Conservation (phyloP, 2,329 filamentous ascomycete genomes). For the Aspergillus sp. region DNA sequence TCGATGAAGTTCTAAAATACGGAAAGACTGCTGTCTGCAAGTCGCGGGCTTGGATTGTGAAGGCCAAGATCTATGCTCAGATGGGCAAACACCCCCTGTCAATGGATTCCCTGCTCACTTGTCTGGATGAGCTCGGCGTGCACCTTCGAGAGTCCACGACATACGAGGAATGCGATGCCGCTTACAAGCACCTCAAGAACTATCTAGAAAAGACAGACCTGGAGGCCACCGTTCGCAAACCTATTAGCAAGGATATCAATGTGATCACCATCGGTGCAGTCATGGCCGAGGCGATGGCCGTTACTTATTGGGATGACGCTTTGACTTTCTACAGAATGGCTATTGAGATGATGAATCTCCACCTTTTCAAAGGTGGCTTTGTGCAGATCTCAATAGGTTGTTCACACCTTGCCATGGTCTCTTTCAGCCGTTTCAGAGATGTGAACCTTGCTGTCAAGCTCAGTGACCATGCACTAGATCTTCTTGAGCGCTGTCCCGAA, state of each 20-base stretch:
- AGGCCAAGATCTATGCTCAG: conserved; percentile 75
- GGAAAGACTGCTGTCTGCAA: conserved; percentile 75
- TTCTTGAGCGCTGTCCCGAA: conserved; percentile 54
- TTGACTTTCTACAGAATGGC: conserved; percentile 60
- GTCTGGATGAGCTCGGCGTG: conserved; percentile 68
- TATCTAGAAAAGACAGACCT: conserved; percentile 60
- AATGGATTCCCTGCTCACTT: conserved; percentile 68
- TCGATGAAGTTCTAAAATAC: conserved; percentile 67
- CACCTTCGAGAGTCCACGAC: conserved; percentile 64
- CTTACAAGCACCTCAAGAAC: conserved; percentile 65
- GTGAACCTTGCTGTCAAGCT: conserved; percentile 55
- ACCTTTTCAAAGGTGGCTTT: conserved; percentile 56
- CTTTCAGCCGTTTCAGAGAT: conserved; percentile 58
- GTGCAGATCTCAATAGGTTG: conserved; percentile 60
- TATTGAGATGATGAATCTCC: conserved; percentile 57
- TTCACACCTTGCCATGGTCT: conserved; percentile 57
- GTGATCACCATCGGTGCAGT: conserved; percentile 53
- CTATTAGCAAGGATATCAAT: conserved; percentile 43
- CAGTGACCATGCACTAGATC: conserved; percentile 52
- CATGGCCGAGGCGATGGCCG: conserved; percentile 57
- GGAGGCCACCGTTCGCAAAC: conserved; percentile 36
- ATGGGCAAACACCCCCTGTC: conserved; percentile 69
- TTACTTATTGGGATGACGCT: conserved; percentile 61
- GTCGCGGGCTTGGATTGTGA: conserved; percentile 78
- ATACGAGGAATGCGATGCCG: conserved; percentile 73